Evolutionary conservation across 192 early-diverging fungal species (phyloP).

Genomic region (Coemansia sp.): DNA sequence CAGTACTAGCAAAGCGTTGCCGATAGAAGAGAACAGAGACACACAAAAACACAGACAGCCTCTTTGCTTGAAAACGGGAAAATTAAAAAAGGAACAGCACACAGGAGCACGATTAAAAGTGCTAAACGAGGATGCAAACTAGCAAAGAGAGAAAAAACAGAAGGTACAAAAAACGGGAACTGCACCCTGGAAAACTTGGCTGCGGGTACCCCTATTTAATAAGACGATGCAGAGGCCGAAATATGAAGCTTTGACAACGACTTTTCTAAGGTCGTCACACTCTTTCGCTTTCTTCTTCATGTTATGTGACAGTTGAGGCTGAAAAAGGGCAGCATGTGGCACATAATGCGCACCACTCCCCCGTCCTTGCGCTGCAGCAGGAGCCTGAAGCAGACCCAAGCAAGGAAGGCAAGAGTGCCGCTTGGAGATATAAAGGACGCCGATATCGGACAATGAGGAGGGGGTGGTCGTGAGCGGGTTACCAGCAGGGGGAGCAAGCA

Average conservation of each 20-base stretch:
- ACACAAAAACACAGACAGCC: background rate
- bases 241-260: background rate
- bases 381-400: constrained; percentile 2
- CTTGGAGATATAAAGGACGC: background rate
- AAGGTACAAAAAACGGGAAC: background rate
- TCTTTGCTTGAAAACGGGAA: background rate
- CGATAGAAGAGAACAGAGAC: background rate
- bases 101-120: background rate
- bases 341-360: constrained; percentile 1
- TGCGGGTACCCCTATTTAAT: constrained; percentile 4
- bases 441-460: background rate
- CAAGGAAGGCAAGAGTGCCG: constrained; percentile 1
- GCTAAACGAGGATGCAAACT: background rate
- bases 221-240: background rate
- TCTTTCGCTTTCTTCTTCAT: background rate
- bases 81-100: background rate
- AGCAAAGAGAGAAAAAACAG: background rate
- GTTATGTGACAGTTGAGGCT: constrained; percentile 11
- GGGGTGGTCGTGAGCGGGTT: constrained; percentile 3
- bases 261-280: background rate
- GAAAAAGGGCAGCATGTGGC: constrained; percentile 6
- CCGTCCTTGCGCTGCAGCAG: background rate
- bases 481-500: constrained; percentile 3
- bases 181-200: background rate
- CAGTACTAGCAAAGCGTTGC: background rate